Evolutionary conservation across 371 early-diverging fungal species (phyloP).

Genomic region (Apophysomyces sp.): DNA sequence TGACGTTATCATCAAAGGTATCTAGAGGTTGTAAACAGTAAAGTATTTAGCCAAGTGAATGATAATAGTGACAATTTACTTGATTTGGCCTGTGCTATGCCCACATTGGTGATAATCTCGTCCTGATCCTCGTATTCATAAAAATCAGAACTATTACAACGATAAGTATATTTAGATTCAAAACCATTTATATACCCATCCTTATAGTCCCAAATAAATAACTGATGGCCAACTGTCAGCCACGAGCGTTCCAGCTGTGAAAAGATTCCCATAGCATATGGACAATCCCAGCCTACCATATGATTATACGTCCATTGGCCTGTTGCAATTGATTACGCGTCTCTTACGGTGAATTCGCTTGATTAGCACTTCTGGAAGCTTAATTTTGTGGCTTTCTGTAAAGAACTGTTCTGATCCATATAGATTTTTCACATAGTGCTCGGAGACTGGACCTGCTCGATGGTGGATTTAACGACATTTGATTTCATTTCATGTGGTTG

Average conservation of each 20-base stretch:
- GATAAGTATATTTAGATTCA: too few species aligned
- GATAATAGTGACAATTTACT: slow-evolving; percentile 30
- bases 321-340: slow-evolving; percentile 1
- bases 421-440: slow-evolving; percentile 9
- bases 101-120: slow-evolving; percentile 80
- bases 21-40: slow-evolving; percentile 38
- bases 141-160: slow-evolving; percentile 61
- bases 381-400: slow-evolving; percentile 11
- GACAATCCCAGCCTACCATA: slow-evolving; percentile 60
- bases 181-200: too few species aligned
- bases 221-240: slow-evolving; percentile 75
- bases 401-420: slow-evolving; percentile 8
- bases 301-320: not conserved
- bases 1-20: slow-evolving; percentile 74
- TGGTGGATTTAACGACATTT: not conserved
- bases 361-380: slow-evolving; percentile 69
- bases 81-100: slow-evolving; percentile 66
- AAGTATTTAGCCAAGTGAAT: not conserved
- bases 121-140: slow-evolving; percentile 82
- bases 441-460: slow-evolving; percentile 11
- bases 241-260: slow-evolving; percentile 76
- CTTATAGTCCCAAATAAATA: slow-evolving; percentile 80
- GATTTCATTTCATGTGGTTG: not conserved
- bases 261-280: slow-evolving; percentile 84
- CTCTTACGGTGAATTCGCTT: slow-evolving; percentile 69